phyloP scores from a whole-genome alignment of 2,329 filamentous ascomycete species.

The Diplodia mutila region DNA sequence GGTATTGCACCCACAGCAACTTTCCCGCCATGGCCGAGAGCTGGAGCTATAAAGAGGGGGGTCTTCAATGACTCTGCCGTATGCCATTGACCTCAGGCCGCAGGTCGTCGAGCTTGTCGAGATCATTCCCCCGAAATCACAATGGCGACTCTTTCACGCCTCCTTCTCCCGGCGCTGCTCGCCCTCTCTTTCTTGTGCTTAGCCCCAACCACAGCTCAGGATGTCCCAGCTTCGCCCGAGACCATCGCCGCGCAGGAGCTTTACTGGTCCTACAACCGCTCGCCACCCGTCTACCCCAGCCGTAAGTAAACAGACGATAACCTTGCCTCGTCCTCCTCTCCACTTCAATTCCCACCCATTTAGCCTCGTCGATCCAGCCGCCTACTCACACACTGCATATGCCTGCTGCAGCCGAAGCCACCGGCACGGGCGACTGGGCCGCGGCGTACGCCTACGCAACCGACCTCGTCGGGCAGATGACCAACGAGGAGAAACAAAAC shows the following conservation, averaged over 20 bases:
- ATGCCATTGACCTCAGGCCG: background rate
- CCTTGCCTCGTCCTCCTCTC: too few species aligned
- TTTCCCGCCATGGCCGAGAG: background rate
- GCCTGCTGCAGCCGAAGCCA: conserved; percentile 5
- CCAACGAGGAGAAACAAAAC: conserved; percentile 44
- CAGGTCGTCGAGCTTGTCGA: background rate
- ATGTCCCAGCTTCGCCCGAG: background rate
- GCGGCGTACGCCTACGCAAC: conserved; percentile 47
- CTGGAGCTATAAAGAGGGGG: conserved; percentile 1
- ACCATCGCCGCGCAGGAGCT: background rate
- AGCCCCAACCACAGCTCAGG: background rate
- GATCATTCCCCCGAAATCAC: background rate
- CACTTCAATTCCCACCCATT: background rate
- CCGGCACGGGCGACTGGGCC: conserved; percentile 37
- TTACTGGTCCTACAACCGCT: conserved; percentile 5
- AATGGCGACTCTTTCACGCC: background rate
- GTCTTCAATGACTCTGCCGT: background rate
- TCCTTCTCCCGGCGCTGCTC: background rate
- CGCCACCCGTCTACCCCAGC: conserved; percentile 8
- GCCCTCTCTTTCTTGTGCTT: background rate
- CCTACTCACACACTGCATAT: background rate
- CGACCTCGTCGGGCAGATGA: conserved; percentile 45
- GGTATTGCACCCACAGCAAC: background rate
- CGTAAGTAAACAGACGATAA: background rate
- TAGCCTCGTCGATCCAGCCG: too few species aligned